Base-by-base conservation (phyloP, 1,139 yeast species). In the Pichia sp. region DNA sequence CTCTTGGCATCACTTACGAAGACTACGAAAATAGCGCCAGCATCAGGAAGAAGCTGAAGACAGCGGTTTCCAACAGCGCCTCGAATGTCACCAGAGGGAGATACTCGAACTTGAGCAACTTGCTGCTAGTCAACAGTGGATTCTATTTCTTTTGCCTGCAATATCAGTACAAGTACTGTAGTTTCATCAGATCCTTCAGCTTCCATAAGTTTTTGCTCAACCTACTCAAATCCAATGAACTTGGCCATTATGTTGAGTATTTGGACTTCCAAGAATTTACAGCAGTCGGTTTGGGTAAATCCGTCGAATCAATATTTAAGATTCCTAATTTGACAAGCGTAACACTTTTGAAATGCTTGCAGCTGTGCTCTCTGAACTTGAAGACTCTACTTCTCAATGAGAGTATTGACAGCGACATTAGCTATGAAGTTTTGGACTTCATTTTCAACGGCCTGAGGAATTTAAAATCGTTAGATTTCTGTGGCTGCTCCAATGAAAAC, bases 181-280 rank as follows among this genome's bases (percentile, higher is more conserved):
- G 83, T 49, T 87, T 90, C 69, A 85, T 89, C 60, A 80, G 95
- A 48, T 95, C 96, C 2, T 88, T 85, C 60, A 79, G 93, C 17
- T 90, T 90, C 66, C 90, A 86, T 66, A 81, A 78, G 63, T 85
- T 90, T 62, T 74, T 88, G 50, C 75, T 71, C 51, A 83, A 88
- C 55, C 74, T 89, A 49, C 58, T 56, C 7, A 57, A 59, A 17
- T 72, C 74, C 54, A 70, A 72, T 16, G 77, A 72, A 58, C 75
- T 80, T 46, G 91, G 96, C 7, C 77, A 78, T 56, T 81, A 81
- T 63, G 93, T 88, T 30, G 83, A 85, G 63, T 84, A 85, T 57
- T 78, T 91, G 64, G 97, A 91, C 71, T 91, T 91, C 66, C 88
- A 87, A 65, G 93, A 89, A 60, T 87, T 91, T 67, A 90, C 97